A percentile compares a stretch with the other conserved stretches of the same genome.
These are phyloP conservation scores for Punica granatum DNA, from an alignment of 345 rosid genomes.

Conservation along the genomic window DNA sequence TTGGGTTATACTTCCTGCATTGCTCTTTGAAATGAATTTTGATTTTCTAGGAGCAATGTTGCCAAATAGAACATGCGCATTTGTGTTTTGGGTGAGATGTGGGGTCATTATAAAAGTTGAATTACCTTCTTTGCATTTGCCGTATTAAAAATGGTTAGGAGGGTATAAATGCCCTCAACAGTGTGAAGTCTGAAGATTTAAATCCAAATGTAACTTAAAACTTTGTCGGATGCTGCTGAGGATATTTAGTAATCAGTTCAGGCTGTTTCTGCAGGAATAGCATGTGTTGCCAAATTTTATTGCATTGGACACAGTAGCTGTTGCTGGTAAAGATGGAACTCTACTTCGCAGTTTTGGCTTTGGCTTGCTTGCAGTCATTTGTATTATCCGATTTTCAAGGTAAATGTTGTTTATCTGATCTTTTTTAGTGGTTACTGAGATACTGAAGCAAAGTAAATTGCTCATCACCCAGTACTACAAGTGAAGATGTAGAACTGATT, in stretches of 20 bases:
- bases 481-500: background rate
- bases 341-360: slow-evolving; percentile 30
- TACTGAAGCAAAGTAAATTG: background rate
- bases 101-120: background rate
- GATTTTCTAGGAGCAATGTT: no score
- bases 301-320: slow-evolving; percentile 20
- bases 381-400: slow-evolving; percentile 76
- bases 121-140: background rate
- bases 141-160: background rate
- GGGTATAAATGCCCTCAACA: background rate
- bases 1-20: background rate
- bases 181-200: background rate
- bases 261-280: slow-evolving; percentile 16
- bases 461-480: background rate
- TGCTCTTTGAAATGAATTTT: background rate
- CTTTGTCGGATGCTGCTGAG: background rate
- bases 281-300: slow-evolving; percentile 7
- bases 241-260: background rate
- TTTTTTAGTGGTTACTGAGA: background rate
- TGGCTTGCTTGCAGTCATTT: slow-evolving; percentile 41
- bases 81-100: background rate
- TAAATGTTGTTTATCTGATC: slow-evolving; percentile 13
- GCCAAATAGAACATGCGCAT: background rate
- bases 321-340: slow-evolving; percentile 44
- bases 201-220: background rate